Evolutionary conservation across 1,139 yeast species (phyloP), one percentile per base, ranked within the genome.

Genomic region (Pichia cactophila): DNA sequence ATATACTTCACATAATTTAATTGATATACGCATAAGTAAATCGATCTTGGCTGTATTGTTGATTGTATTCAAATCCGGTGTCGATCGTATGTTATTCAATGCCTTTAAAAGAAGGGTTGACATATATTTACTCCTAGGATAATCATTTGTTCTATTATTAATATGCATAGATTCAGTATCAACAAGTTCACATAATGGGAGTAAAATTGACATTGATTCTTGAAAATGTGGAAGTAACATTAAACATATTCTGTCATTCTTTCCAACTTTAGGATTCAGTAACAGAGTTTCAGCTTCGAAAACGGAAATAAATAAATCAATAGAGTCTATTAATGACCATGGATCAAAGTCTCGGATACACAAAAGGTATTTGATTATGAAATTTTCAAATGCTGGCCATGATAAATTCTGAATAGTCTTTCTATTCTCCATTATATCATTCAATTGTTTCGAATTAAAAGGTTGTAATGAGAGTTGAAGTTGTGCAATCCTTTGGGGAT

Each of bases 61-160:
- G 44, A 41, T 60, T 56, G 36, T 47, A 47, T 69, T 69, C 5
- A 73, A 68, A 48, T 75, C 81, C 31, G 73, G 72, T 48, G 81
- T 86, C 11, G 80, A 77, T 51, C 90, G 67, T 23, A 82, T 74
- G 47, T 80, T 75, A 60, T 84, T 84, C 66, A 84, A 80, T 38
- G 81, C 69, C 57, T 79, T 80, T 50, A 84, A 67, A 23, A 84
- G 62, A 2, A 81, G 63, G 11, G 83, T 70, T 0, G 90, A 83
- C 42, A 82, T 62, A 58, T 74, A 77, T 10, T 79, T 71, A 29
- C 79, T 62, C 42, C 86, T 62, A 9, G 81, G 78, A 55, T 68
- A 70, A 26, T 68, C 64, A 43, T 72, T 69, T 29, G 50, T 52
- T 51, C 62, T 56, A 59, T 64, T 61, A 68, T 79, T 61, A 58